Percentiles rank a stretch among this genome's conserved stretches.
phyloP scores from a whole-genome alignment of 495 filamentous ascomycete species.

The Penicillium pancosmium region DNA sequence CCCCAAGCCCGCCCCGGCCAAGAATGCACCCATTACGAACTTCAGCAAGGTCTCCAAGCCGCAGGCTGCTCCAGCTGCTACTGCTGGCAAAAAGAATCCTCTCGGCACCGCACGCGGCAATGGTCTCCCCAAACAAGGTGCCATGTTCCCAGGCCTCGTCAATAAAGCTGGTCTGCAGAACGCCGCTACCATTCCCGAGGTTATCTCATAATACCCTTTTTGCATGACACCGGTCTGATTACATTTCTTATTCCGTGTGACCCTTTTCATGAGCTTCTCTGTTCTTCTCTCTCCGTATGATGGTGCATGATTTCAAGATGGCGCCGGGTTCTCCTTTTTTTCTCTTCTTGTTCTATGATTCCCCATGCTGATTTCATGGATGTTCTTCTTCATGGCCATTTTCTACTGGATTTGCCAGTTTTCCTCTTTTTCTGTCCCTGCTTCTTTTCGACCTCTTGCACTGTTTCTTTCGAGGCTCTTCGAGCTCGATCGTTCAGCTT shows the following conservation, averaged over 20 bases:
- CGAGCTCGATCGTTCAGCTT: conserved; percentile 8
- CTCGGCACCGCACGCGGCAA: conserved; percentile 47
- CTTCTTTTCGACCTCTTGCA: conserved; percentile 5
- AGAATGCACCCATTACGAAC: conserved; percentile 39
- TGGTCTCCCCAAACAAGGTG: conserved; percentile 19
- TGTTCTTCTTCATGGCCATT: conserved; percentile 4
- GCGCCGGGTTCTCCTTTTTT: conserved; percentile 1
- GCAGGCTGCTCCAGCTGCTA: conserved; percentile 18
- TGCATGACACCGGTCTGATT: not conserved
- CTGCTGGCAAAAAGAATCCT: conserved; percentile 33
- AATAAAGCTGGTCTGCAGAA: conserved; percentile 21
- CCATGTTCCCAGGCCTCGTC: conserved; percentile 27
- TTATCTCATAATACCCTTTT: not conserved
- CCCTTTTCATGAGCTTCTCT: not conserved
- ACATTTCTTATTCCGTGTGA: too few relatives aligned
- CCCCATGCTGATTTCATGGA: not conserved
- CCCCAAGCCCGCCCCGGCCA: conserved; percentile 25
- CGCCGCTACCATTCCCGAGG: conserved; percentile 2
- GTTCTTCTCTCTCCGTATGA: conserved; percentile 5
- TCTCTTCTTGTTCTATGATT: conserved; percentile 4
- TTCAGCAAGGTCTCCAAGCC: conserved; percentile 47
- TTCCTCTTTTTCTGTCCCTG: conserved; percentile 11
- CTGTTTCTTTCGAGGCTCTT: conserved; percentile 8
- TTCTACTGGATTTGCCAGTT: conserved; percentile 11
- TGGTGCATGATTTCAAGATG: conserved; percentile 11